Evolutionary conservation across 768 basidiomycete species (phyloP).

Genomic region (Pisolithus sp.): DNA sequence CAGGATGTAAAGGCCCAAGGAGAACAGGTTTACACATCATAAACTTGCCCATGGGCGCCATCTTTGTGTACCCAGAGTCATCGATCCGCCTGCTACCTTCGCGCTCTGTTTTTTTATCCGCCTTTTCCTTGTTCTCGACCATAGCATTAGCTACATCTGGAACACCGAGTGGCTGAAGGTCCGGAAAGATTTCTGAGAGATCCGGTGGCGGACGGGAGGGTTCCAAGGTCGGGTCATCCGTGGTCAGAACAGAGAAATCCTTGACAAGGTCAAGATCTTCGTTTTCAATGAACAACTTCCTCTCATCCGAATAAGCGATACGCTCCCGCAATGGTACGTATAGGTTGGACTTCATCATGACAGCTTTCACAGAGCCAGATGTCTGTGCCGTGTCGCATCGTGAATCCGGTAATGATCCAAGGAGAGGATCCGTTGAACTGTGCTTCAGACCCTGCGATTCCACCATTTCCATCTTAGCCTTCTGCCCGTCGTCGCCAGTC

Average conservation of each 20-base stretch:
- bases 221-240: constrained; percentile 15
- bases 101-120: constrained; percentile 49
- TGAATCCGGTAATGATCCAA: constrained; percentile 36
- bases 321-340: constrained; percentile 56
- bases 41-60: constrained; percentile 69
- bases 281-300: constrained; percentile 48
- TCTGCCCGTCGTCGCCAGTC: constrained; percentile 18
- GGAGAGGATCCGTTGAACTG: constrained; percentile 50
- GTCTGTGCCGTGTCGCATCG: constrained; percentile 25
- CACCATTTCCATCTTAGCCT: constrained; percentile 22
- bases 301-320: constrained; percentile 40
- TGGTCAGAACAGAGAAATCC: constrained; percentile 37
- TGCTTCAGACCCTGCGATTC: constrained; percentile 41
- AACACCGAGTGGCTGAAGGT: constrained; percentile 58
- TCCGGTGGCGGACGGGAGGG: constrained; percentile 35
- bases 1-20: constrained; percentile 77
- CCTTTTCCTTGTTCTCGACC: constrained; percentile 45
- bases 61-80: constrained; percentile 68
- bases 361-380: constrained; percentile 27
- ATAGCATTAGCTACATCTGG: constrained; percentile 39
- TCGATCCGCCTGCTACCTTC: constrained; percentile 74
- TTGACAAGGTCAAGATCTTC: constrained; percentile 47
- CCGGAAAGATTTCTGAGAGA: constrained; percentile 75
- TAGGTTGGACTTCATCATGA: constrained; percentile 35
- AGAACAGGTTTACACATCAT: constrained; percentile 82